phyloP scores from a whole-genome alignment of 345 rosid genomes.

The Nasturtium officinale region DNA sequence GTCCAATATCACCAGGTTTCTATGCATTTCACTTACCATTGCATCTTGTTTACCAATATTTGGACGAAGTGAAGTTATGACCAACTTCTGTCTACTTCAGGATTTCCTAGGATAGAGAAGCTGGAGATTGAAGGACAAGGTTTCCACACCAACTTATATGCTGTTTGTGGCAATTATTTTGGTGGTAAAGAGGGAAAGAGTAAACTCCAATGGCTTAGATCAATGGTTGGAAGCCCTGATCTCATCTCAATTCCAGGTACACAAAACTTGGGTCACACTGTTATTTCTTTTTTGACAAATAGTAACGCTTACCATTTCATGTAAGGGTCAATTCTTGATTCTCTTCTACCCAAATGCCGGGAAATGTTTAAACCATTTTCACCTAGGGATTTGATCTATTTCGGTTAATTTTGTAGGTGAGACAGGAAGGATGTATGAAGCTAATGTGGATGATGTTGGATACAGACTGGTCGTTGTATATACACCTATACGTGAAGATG shows the following conservation, averaged over 20 bases:
- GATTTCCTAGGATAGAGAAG: slow-evolving; percentile 82
- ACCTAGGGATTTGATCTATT: background rate
- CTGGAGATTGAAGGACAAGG: slow-evolving; percentile 96
- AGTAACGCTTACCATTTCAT: slow-evolving; percentile 8
- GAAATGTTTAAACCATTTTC: slow-evolving; percentile 15
- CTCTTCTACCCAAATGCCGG: slow-evolving; percentile 12
- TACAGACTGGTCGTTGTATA: slow-evolving; percentile 88
- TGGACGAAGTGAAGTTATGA: slow-evolving; percentile 6
- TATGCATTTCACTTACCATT: slow-evolving; percentile 18
- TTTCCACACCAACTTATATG: slow-evolving; percentile 88
- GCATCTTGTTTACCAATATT: slow-evolving; percentile 13
- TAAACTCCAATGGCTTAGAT: slow-evolving; percentile 92
- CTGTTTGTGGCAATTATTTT: slow-evolving; percentile 76
- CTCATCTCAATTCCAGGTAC: slow-evolving; percentile 92
- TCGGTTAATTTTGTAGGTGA: slow-evolving; percentile 65
- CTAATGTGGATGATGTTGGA: slow-evolving; percentile 99
- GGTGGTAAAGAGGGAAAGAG: slow-evolving; percentile 99
- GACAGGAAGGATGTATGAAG: slow-evolving; percentile 90
- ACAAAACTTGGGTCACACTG: slow-evolving; percentile 18
- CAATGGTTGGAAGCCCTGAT: slow-evolving; percentile 98
- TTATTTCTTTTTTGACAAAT: slow-evolving; percentile 15
- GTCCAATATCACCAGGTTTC: slow-evolving; percentile 77
- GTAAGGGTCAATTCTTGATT: slow-evolving; percentile 9
- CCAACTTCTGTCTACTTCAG: slow-evolving; percentile 45
- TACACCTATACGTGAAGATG: slow-evolving; percentile 90